phyloP scores from a whole-genome alignment of 495 filamentous ascomycete genomes.

The Tetracladium setigerum region DNA sequence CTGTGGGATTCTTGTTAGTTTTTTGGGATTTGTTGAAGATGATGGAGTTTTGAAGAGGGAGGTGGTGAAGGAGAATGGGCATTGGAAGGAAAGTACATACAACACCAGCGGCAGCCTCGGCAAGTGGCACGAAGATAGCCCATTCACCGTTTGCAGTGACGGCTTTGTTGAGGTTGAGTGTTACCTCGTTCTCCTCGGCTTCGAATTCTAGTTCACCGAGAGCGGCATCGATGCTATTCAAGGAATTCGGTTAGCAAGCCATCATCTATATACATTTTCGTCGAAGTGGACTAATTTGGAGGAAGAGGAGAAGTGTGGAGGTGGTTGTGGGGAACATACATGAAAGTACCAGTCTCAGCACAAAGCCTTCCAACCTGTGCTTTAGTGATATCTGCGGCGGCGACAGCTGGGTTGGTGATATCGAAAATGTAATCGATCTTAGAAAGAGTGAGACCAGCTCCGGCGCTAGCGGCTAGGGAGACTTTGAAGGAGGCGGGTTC shows the following conservation, averaged over 20 bases:
- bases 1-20: no score
- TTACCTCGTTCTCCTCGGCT: slow-evolving; percentile 35
- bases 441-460: slow-evolving; percentile 25
- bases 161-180: slow-evolving; percentile 19
- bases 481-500: slow-evolving; percentile 30
- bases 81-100: no score
- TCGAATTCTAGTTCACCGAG: slow-evolving; percentile 36
- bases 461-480: slow-evolving; percentile 21
- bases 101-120: slow-evolving; percentile 3
- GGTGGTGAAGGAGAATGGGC: neutral
- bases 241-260: no score
- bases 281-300: no score
- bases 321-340: neutral
- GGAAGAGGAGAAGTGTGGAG: no score
- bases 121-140: slow-evolving; percentile 28
- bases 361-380: slow-evolving; percentile 26
- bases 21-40: neutral
- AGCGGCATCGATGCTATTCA: slow-evolving; percentile 18
- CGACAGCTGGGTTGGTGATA: slow-evolving; percentile 17
- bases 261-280: no score
- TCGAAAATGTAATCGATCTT: slow-evolving; percentile 34
- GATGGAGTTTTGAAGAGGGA: neutral
- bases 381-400: slow-evolving; percentile 25
- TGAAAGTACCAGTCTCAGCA: slow-evolving; percentile 26
- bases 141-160: slow-evolving; percentile 28